Percentiles rank a stretch among this genome's conserved stretches.
Conservation (phyloP, 352 stramenopile genomes). For the Halophytophthora batemanensis region DNA sequence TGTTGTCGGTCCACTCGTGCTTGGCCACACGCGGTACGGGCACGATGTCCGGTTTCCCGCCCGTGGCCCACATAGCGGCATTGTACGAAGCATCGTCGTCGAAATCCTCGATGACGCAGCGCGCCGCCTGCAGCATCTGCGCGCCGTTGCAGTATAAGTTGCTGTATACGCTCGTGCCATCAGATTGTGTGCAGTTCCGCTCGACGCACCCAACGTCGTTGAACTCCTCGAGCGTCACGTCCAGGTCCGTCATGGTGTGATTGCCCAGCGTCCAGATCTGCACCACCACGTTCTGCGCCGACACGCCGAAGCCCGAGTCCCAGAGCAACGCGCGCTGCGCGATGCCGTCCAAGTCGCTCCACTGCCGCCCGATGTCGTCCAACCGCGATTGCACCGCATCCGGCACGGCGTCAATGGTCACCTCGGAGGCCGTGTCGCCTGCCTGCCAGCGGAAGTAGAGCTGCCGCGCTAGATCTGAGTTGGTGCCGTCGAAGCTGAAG, state of each 20-base stretch:
- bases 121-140: constrained; percentile 16
- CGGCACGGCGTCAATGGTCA: constrained; percentile 9
- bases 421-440: neutral
- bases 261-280: constrained; percentile 20
- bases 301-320: constrained; percentile 25
- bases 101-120: constrained; percentile 20
- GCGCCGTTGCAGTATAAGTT: constrained; percentile 22
- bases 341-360: constrained; percentile 17
- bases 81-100: neutral
- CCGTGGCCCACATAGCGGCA: constrained; percentile 27
- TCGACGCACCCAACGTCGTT: constrained; percentile 8
- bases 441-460: constrained; percentile 20
- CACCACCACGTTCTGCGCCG: constrained; percentile 9
- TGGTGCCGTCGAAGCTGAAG: constrained; percentile 31
- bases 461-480: constrained; percentile 30
- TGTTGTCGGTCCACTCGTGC: constrained; percentile 14
- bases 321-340: constrained; percentile 24
- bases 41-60: constrained; percentile 16
- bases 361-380: constrained; percentile 7
- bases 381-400: constrained; percentile 4
- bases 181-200: constrained; percentile 18
- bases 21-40: constrained; percentile 3
- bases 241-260: constrained; percentile 22
- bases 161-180: constrained; percentile 2
- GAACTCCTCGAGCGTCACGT: constrained; percentile 19